Base-by-base conservation (phyloP, 345 rosid species). In the Melastoma malabathricum region DNA sequence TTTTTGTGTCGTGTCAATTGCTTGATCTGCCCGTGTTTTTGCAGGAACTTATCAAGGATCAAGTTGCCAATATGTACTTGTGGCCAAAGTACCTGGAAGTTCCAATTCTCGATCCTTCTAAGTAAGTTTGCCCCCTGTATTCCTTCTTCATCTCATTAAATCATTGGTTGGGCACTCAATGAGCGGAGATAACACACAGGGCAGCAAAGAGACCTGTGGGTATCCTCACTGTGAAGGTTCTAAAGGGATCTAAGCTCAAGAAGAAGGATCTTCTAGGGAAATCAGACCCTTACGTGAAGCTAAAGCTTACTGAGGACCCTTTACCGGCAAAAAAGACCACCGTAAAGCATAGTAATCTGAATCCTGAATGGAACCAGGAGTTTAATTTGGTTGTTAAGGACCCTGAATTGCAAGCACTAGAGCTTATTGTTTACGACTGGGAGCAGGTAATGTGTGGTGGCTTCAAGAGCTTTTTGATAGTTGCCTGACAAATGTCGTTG, bases 331-430 rank as follows among this genome's bases (percentile, higher is more conserved):
- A 92, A 63, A 84, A 85, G 68, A 83, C 94, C 10, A 67, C 71
- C 7, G 99, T 92, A 55, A 84, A 81, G 71, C 88, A 70, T 70
- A 75, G 71, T 59, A 92, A 88, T 67, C 61, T 88, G 57, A 92
- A 88, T 57, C 99, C 97, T 16, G 97, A 84, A 55, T 92, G 99
- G 99, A 75, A 92, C 56, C 95, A 88, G 64, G 95, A 88, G 51
- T 92, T 88, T 46, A 64, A 51, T 69, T 50, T 92, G 54, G 83
- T 81, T 51, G 81, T 84, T 29, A 79, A 83, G 61, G 90, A 88
- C 59, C 95, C 94, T 46, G 74, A 75, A 55, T 63, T 76, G 54
- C 90, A 92, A 68, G 76, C 68, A 22, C 27, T 92, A 39, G 83
- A 73, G 55, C 60, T 88, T 46, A 64, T 59, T 46, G 82, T 87